Conservation (phyloP, 1,284 basidiomycete species). For the Cryptococcus amylolentus region DNA sequence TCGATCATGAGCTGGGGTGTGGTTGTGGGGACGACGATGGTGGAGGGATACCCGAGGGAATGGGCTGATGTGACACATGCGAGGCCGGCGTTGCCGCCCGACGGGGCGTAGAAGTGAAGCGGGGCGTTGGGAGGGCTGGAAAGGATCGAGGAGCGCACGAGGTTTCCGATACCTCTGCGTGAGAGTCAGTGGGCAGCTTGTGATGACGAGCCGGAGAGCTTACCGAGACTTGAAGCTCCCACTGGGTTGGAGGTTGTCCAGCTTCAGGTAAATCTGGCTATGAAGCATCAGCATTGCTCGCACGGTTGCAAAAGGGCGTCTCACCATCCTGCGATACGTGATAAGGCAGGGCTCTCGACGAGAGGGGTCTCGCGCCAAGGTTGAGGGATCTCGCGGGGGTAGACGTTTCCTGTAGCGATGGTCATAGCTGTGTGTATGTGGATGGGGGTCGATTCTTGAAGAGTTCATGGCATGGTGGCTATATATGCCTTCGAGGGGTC, state of each 20-base stretch:
- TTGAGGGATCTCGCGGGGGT: not conserved
- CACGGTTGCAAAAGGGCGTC: not conserved
- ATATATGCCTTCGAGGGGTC: too few species aligned
- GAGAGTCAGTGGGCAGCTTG: not conserved
- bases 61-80: slow-evolving; percentile 20
- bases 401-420: not conserved
- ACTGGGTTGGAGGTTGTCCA: slow-evolving; percentile 26
- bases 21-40: slow-evolving; percentile 22
- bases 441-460: too few species aligned
- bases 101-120: slow-evolving; percentile 25
- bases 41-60: slow-evolving; percentile 19
- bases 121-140: slow-evolving; percentile 7
- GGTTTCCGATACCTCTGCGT: slow-evolving; percentile 23
- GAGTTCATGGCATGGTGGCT: too few species aligned
- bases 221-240: slow-evolving; percentile 31
- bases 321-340: slow-evolving; percentile 26
- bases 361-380: slow-evolving; percentile 28
- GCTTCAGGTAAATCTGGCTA: slow-evolving; percentile 25
- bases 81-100: slow-evolving; percentile 29
- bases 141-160: slow-evolving; percentile 9
- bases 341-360: slow-evolving; percentile 16
- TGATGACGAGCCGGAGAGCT: not conserved
- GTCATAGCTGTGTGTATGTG: not conserved
- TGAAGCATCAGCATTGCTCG: not conserved
- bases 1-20: slow-evolving; percentile 23